phyloP scores from a whole-genome alignment of 192 early-diverging fungal genomes.

The Linnemannia elongata region DNA sequence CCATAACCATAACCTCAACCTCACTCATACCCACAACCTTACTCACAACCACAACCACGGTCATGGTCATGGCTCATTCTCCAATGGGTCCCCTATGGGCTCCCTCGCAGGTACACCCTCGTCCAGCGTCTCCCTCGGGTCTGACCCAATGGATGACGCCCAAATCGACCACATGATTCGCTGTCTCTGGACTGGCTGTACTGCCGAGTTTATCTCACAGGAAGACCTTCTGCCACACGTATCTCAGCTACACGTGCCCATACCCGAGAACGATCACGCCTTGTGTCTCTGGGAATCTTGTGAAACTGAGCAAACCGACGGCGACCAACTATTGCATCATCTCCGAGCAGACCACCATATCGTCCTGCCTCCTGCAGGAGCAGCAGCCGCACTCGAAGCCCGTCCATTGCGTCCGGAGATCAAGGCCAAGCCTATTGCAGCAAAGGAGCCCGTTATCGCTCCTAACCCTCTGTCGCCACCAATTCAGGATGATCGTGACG shows the following conservation, averaged over 20 bases:
- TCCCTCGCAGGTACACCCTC: conserved; percentile 16
- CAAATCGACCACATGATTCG: conserved; percentile 55
- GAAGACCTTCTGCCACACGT: conserved; percentile 68
- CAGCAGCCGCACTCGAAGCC: conserved; percentile 22
- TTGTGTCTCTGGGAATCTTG: conserved; percentile 77
- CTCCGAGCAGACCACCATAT: conserved; percentile 70
- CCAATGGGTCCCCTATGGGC: conserved; percentile 8
- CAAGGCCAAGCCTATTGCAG: neutral
- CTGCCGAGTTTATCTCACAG: conserved; percentile 62
- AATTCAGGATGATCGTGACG: neutral
- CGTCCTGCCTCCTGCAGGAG: conserved; percentile 19
- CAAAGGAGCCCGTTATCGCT: neutral
- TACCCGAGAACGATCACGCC: conserved; percentile 41
- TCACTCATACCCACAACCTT: neutral
- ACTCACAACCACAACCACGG: conserved; percentile 2
- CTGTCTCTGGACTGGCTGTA: conserved; percentile 66
- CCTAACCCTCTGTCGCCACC: conserved; percentile 1
- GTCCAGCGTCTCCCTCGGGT: conserved; percentile 14
- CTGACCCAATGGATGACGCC: conserved; percentile 31
- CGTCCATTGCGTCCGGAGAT: conserved; percentile 23
- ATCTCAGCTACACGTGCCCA: conserved; percentile 60
- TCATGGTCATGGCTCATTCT: neutral
- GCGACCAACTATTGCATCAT: conserved; percentile 71
- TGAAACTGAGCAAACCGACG: conserved; percentile 60
- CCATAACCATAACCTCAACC: conserved; percentile 1